A percentile compares a stretch with the other conserved stretches of the same genome.
These are phyloP conservation scores for Exophiala viscosa DNA, from an alignment of 2,329 filamentous ascomycete genomes.

Conservation along the genomic window DNA sequence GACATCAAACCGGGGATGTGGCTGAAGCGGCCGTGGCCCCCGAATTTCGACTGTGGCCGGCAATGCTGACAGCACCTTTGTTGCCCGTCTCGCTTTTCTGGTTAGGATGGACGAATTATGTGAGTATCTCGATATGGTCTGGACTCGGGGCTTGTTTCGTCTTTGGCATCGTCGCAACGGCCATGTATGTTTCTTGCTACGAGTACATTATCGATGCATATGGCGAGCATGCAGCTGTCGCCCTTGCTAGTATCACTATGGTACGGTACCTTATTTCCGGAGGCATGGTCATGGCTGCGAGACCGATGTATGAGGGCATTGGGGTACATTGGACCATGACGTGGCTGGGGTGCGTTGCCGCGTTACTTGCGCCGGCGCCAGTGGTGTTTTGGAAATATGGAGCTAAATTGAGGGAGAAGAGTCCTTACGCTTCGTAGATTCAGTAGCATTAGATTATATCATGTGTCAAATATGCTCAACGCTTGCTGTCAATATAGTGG, in stretches of 20 bases:
- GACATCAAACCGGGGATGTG: not conserved
- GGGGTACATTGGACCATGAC: slow-evolving; percentile 40
- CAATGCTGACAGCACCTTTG: slow-evolving; percentile 48
- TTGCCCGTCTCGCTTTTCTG: slow-evolving; percentile 55
- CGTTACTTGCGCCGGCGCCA: slow-evolving; percentile 43
- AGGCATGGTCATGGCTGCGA: slow-evolving; percentile 33
- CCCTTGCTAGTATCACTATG: slow-evolving; percentile 44
- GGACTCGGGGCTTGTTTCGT: slow-evolving; percentile 48
- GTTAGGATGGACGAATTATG: slow-evolving; percentile 54
- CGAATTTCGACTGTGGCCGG: slow-evolving; percentile 53
- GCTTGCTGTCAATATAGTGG: too few relatives aligned
- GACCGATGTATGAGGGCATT: slow-evolving; percentile 38
- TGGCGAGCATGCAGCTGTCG: slow-evolving; percentile 50
- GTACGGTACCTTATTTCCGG: slow-evolving; percentile 41
- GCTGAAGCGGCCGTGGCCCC: slow-evolving; percentile 51
- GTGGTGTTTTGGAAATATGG: slow-evolving; percentile 37
- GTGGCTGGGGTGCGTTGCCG: slow-evolving; percentile 37
- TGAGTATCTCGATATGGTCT: slow-evolving; percentile 49
- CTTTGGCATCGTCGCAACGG: slow-evolving; percentile 50
- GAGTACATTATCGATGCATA: slow-evolving; percentile 59
- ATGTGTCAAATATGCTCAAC: too few relatives aligned
- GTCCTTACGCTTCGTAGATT: not conserved
- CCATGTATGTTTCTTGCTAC: slow-evolving; percentile 50
- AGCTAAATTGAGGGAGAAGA: slow-evolving; percentile 7
- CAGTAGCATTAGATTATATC: too few relatives aligned